Base-by-base conservation (phyloP, 148 eudicot genomes). In the Agrostemma githago region DNA sequence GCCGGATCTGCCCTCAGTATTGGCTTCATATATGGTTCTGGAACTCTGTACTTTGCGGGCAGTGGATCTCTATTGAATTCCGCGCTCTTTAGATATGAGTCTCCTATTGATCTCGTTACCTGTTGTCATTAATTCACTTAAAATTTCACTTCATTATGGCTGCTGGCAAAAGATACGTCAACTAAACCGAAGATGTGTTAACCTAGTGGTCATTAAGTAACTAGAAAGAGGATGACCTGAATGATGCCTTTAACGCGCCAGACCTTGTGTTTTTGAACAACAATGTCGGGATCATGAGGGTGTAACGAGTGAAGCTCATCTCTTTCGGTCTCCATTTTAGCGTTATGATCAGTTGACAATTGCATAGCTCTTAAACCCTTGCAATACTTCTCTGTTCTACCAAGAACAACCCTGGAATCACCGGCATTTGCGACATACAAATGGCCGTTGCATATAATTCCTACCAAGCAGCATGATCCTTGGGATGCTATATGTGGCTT, bases 161-260 rank as follows among this genome's bases (percentile, higher is more conserved):
- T n/a, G n/a, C n/a, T n/a, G n/a, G n/a, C n/a, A n/a, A n/a, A n/a
- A n/a, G n/a, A n/a, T n/a, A n/a, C n/a, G n/a, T n/a, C n/a, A n/a
- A n/a, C n/a, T n/a, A n/a, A n/a, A n/a, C n/a, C n/a, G n/a, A n/a
- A n/a, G n/a, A n/a, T n/a, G n/a, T n/a, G n/a, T n/a, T n/a, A n/a
- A n/a, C n/a, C n/a, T n/a, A n/a, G n/a, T n/a, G n/a, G n/a, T n/a
- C n/a, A n/a, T n/a, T n/a, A n/a, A n/a, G n/a, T n/a, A n/a, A 26
- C 34, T 26, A 26, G 34, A 26, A 26, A 26, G 34, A 26, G 34
- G 21, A 0, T 12, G 82, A 93, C 98, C 98, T 90, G 96, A 79
- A 93, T 90, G 68, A 89, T 78, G 48, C 98, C 98, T 83, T 93
- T 93, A 51, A 93, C 98, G 14, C 98, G 93, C 96, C 98, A 93